Evolutionary conservation across 306 rosid species (phyloP).

Genomic region (Gillenia trifoliata): DNA sequence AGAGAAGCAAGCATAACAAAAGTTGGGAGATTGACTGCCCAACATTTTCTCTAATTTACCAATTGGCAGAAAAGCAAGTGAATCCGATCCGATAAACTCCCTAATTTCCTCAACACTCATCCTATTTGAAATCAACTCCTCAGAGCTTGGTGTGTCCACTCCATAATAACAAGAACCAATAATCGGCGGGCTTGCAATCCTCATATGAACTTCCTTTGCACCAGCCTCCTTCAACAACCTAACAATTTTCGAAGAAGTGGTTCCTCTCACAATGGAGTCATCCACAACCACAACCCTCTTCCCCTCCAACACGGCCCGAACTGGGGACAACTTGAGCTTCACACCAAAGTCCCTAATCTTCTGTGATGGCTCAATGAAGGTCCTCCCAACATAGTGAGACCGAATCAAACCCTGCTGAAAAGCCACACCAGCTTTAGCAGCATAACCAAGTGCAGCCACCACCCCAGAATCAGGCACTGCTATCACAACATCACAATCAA

Average conservation of each 20-base stretch:
- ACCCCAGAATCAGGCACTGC: conserved; percentile 97
- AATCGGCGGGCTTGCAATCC: conserved; percentile 93
- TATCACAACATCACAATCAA: conserved; percentile 90
- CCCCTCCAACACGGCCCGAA: conserved; percentile 83
- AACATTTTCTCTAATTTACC: conserved; percentile 54
- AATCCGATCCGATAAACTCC: conserved; percentile 80
- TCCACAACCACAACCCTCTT: conserved; percentile 96
- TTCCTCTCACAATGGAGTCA: conserved; percentile 94
- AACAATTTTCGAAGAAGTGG: conserved; percentile 88
- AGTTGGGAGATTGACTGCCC: conserved; percentile 49
- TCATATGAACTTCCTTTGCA: conserved; percentile 96
- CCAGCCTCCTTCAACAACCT: conserved; percentile 90
- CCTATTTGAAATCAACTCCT: conserved; percentile 89
- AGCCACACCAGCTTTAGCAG: conserved; percentile 85
- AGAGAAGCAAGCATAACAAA: conserved; percentile 88
- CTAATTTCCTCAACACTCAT: conserved; percentile 82
- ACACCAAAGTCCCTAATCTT: conserved; percentile 91
- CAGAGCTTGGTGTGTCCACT: conserved; percentile 92
- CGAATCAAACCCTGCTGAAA: conserved; percentile 92
- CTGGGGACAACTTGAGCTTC: conserved; percentile 75
- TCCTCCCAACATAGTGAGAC: conserved; percentile 96
- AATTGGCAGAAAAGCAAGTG: conserved; percentile 80
- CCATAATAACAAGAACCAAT: conserved; percentile 91
- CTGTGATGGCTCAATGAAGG: conserved; percentile 96
- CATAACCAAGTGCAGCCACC: conserved; percentile 95